phyloP scores from a whole-genome alignment of 768 basidiomycete genomes.

The Podaxis rugospora region DNA sequence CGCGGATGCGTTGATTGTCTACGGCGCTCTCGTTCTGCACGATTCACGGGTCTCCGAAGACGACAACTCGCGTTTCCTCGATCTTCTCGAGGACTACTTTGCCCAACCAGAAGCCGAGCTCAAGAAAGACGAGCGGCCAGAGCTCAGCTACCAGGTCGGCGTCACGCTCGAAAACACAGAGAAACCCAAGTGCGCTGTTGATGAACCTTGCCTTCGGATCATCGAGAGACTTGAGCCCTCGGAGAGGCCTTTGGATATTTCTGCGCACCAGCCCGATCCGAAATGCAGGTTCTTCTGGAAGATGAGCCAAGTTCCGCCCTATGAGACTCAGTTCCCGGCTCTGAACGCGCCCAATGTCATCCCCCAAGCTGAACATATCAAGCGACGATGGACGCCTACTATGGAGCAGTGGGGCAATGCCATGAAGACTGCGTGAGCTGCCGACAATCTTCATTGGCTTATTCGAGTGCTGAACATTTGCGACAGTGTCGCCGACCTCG shows the following conservation, averaged over 20 bases:
- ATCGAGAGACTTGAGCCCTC: slow-evolving; percentile 72
- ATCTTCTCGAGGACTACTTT: slow-evolving; percentile 94
- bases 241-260: slow-evolving; percentile 84
- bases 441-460: not conserved
- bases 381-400: slow-evolving; percentile 58
- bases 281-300: slow-evolving; percentile 95
- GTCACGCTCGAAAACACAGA: slow-evolving; percentile 97
- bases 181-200: slow-evolving; percentile 80
- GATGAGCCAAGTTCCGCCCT: slow-evolving; percentile 72
- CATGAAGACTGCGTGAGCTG: slow-evolving; percentile 82
- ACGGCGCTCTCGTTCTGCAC: slow-evolving; percentile 82
- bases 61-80: slow-evolving; percentile 80
- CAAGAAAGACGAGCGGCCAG: slow-evolving; percentile 76
- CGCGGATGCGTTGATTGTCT: slow-evolving; percentile 75
- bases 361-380: slow-evolving; percentile 57
- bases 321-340: slow-evolving; percentile 71
- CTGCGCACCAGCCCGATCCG: slow-evolving; percentile 79
- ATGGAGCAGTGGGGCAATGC: slow-evolving; percentile 86
- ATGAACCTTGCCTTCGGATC: slow-evolving; percentile 77
- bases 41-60: slow-evolving; percentile 82
- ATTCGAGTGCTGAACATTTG: not conserved
- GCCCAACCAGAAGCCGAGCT: slow-evolving; percentile 59
- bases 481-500: slow-evolving; percentile 75
- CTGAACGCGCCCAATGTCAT: slow-evolving; percentile 82
- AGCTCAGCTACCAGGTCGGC: slow-evolving; percentile 88